Percentiles rank a stretch among this genome's conserved stretches.
Evolutionary conservation across 164 flowering plant genomes (phyloP).

Genomic region (Paratinospora sagittata): DNA sequence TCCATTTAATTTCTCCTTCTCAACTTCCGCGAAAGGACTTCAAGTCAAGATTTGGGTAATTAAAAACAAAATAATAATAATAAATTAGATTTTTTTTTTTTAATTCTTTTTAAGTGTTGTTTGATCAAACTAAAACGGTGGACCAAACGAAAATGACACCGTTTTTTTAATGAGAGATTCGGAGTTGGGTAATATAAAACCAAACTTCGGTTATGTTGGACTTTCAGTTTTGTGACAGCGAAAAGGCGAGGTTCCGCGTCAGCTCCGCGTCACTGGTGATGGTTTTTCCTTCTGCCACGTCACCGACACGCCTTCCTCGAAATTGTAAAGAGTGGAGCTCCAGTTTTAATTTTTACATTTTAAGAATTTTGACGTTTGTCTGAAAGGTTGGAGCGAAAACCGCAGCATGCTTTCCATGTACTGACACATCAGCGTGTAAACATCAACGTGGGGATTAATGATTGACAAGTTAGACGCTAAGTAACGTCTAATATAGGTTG

Average conservation of each 20-base stretch:
- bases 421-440: not conserved
- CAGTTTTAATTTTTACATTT: too few relatives aligned
- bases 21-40: not conserved
- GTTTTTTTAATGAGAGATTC: too few relatives aligned
- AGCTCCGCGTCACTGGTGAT: not conserved
- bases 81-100: too few relatives aligned
- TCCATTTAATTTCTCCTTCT: not conserved
- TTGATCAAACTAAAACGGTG: not conserved
- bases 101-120: too few relatives aligned
- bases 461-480: not conserved
- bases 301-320: not conserved
- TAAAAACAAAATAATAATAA: too few relatives aligned
- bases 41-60: not conserved
- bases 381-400: too few relatives aligned
- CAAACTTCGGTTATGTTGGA: not conserved
- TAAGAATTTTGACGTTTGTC: not conserved
- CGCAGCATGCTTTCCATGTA: too few relatives aligned
- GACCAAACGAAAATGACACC: not conserved
- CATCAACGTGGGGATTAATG: not conserved
- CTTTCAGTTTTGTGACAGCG: not conserved
- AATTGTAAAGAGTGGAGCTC: not conserved
- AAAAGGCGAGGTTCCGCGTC: slow-evolving; percentile 1
- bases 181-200: not conserved
- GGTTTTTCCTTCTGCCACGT: not conserved
- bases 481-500: not conserved